These are phyloP conservation scores for Nicotiana noctiflora DNA, from an alignment of 257 asterid genomes.

Conservation along the genomic window DNA sequence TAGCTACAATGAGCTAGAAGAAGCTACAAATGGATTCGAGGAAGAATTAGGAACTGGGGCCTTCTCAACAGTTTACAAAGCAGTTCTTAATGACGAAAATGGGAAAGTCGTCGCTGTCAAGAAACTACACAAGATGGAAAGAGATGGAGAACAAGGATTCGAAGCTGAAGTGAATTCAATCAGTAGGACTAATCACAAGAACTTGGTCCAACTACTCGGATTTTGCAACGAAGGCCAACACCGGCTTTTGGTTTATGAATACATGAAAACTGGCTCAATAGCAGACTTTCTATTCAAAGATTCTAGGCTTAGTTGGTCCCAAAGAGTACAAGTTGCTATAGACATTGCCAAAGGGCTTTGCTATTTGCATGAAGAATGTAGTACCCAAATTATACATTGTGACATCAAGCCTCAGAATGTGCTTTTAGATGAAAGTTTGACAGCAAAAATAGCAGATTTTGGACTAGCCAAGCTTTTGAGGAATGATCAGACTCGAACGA, in stretches of 20 bases:
- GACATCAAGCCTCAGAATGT: constrained; percentile 2
- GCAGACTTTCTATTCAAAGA: constrained; percentile 18
- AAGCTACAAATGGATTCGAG: neutral
- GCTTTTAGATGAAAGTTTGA: neutral
- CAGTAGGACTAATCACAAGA: constrained; percentile 31
- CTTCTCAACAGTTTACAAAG: neutral
- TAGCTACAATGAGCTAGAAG: neutral
- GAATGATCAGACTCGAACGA: neutral
- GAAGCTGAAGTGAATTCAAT: constrained; percentile 28
- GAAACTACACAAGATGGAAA: constrained; percentile 17
- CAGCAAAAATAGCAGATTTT: neutral
- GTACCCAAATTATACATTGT: constrained; percentile 24
- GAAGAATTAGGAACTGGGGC: neutral
- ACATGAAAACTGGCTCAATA: constrained; percentile 24
- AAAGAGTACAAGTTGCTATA: constrained; percentile 17
- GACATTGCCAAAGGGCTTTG: constrained; percentile 28
- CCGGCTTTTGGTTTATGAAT: constrained; percentile 26
- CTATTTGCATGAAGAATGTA: constrained; percentile 34
- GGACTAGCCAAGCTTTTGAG: neutral
- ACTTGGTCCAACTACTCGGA: constrained; percentile 28
- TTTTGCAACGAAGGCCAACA: constrained; percentile 19
- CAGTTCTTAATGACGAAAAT: no score
- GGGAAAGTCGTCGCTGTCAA: constrained; percentile 19
- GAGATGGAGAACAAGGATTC: constrained; percentile 22
- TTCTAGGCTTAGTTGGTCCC: constrained; percentile 19